Evolutionary conservation across 495 filamentous ascomycete genomes (phyloP).

Genomic region (Polyplosphaeria fusca): DNA sequence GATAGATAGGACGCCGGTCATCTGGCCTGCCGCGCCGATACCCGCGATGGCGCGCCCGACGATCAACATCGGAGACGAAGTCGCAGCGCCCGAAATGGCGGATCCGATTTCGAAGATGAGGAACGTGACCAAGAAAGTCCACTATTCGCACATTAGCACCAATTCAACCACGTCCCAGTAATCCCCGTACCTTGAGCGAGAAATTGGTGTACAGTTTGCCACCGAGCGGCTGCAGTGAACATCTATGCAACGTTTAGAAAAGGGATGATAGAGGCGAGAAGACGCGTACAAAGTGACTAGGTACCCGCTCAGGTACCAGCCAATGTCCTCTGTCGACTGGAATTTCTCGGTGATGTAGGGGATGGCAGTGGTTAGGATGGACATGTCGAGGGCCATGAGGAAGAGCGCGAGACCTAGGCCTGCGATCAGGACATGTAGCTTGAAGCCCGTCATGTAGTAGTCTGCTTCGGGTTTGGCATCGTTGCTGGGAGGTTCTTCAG

Average conservation of each 20-base stretch:
- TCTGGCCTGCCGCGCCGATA: slow-evolving; percentile 77
- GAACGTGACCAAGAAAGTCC: slow-evolving; percentile 62
- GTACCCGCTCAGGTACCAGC: slow-evolving; percentile 58
- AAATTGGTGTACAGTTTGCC: slow-evolving; percentile 26
- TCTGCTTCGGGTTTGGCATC: slow-evolving; percentile 6
- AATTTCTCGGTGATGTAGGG: slow-evolving; percentile 78
- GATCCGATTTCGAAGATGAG: slow-evolving; percentile 80
- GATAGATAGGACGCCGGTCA: slow-evolving; percentile 79
- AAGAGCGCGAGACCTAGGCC: slow-evolving; percentile 17
- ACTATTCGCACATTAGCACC: background rate
- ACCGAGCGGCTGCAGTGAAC: slow-evolving; percentile 17
- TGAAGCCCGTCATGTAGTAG: slow-evolving; percentile 17
- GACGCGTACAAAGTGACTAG: slow-evolving; percentile 12
- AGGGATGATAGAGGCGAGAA: too few species aligned
- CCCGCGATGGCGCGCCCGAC: slow-evolving; percentile 82
- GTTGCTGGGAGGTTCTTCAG: background rate
- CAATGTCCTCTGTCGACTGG: slow-evolving; percentile 67
- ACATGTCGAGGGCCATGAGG: slow-evolving; percentile 25
- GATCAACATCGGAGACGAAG: slow-evolving; percentile 71
- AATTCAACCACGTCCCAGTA: background rate
- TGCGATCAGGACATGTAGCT: slow-evolving; percentile 19
- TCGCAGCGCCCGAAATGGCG: slow-evolving; percentile 72
- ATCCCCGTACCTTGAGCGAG: too few species aligned
- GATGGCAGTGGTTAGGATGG: slow-evolving; percentile 52
- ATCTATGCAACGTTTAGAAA: slow-evolving; percentile 1